These are phyloP conservation scores for Coriaria nepalensis DNA, from an alignment of 306 rosid genomes.

Conservation along the genomic window DNA sequence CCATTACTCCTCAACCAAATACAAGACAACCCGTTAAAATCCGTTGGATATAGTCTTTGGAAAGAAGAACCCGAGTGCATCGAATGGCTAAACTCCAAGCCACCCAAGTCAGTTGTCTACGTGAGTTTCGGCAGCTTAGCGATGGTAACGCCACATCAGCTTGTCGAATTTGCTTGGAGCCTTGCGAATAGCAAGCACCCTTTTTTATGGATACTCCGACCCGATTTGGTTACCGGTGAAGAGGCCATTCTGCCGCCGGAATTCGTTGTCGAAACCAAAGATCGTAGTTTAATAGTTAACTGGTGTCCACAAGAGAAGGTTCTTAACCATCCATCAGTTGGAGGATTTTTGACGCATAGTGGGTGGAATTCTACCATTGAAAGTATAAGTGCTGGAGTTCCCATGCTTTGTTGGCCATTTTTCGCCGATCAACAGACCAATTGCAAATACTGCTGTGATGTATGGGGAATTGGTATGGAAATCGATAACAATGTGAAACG, in stretches of 20 bases:
- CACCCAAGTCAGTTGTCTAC: neutral
- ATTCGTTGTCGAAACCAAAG: neutral
- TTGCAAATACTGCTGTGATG: conserved; percentile 4
- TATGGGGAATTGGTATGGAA: conserved; percentile 14
- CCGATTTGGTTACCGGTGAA: neutral
- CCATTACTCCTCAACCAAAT: neutral
- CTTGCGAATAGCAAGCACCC: neutral
- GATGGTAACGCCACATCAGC: neutral
- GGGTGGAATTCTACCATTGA: conserved; percentile 2
- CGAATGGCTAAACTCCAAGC: neutral
- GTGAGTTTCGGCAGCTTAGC: neutral
- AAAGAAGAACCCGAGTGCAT: neutral
- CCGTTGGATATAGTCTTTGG: neutral
- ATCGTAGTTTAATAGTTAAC: neutral
- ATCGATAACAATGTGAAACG: conserved; percentile 11
- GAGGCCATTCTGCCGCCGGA: neutral
- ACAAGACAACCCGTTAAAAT: neutral
- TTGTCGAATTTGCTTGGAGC: neutral
- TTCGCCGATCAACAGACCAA: conserved; percentile 9
- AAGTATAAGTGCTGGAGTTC: conserved; percentile 7
- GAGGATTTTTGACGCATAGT: conserved; percentile 5
- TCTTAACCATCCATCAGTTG: neutral
- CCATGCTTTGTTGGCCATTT: conserved; percentile 11
- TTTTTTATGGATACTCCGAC: neutral
- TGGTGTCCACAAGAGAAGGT: neutral